Evolutionary conservation across 345 rosid genomes (phyloP).

Genomic region (Sonneratia caseolaris): DNA sequence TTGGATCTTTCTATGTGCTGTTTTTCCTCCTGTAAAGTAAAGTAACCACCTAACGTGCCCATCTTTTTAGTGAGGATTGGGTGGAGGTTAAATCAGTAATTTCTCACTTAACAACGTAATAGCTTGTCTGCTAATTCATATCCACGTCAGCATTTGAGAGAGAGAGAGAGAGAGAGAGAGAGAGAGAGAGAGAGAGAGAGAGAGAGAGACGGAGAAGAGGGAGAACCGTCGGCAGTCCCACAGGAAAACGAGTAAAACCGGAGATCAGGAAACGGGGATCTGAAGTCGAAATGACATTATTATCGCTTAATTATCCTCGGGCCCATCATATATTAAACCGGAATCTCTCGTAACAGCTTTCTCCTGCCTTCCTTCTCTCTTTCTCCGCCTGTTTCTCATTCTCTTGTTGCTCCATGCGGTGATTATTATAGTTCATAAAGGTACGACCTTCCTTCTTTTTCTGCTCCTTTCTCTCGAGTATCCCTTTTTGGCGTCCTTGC

Average conservation of each 20-base stretch:
- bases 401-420: neutral
- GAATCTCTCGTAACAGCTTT: no score
- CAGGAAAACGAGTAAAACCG: neutral
- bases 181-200: no score
- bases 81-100: slow-evolving; percentile 5
- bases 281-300: neutral
- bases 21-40: no score
- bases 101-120: neutral
- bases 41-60: no score
- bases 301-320: neutral
- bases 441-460: neutral
- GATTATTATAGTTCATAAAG: neutral
- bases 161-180: neutral
- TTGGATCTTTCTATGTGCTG: no score
- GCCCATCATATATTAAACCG: neutral
- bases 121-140: neutral
- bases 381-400: neutral
- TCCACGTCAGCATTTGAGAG: slow-evolving; percentile 5
- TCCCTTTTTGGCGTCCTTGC: neutral
- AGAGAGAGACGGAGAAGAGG: neutral
- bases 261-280: neutral
- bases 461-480: neutral
- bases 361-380: neutral
- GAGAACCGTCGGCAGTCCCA: neutral
- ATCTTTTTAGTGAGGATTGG: neutral